Base-by-base conservation (phyloP, 176 grass and related monocot genomes). In the Eragrostis curvula region DNA sequence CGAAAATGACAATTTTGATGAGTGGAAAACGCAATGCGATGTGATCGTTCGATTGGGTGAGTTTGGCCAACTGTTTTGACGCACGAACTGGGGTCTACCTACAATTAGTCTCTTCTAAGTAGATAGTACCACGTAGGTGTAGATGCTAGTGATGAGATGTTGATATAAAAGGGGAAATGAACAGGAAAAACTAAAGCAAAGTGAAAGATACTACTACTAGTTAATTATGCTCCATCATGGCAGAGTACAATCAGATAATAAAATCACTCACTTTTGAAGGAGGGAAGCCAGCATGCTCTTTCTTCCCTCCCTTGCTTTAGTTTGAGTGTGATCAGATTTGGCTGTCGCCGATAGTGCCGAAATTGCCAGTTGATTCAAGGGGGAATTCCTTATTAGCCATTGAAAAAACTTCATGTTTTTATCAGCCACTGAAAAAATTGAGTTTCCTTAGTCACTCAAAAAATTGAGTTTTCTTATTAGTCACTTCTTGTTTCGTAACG, bases 21-120 rank as follows among this genome's bases (percentile, higher is more conserved):
- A 21, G 48, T 53, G 78, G 40, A 25, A 40, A 16, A 61, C 10
- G 64, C 18, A 50, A 8, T 32, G 50, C 36, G 15, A 59, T 61
- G 56, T 56, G 21, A 52, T 29, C 32, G 14, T 12, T 21, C 58
- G 73, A 66, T 81, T 85, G 82, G 77, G n/a, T 12, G 77, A 76
- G 82, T 85, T 81, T 89, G 87, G 87, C 87, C 77, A 85, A 71
- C 87, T 89, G 87, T 85, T 85, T 27, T 9, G 36, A 46, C 15
- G 71, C 87, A 74, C 17, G 28, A 53, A 14, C 63, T 25, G 55
- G 36, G 20, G 71, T 81, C 82, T 63, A 60, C 32, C 16, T 1
- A 2, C 20, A 74, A 80, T 79, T 52, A 46, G 49, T 36, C 51
- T 48, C 63, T 4, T 36, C 32, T 36, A 36, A 36, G 32, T 36